Percentiles rank a stretch among this genome's conserved stretches.
Conservation (phyloP, 345 rosid genomes). For the Eucalyptus shirleyi region DNA sequence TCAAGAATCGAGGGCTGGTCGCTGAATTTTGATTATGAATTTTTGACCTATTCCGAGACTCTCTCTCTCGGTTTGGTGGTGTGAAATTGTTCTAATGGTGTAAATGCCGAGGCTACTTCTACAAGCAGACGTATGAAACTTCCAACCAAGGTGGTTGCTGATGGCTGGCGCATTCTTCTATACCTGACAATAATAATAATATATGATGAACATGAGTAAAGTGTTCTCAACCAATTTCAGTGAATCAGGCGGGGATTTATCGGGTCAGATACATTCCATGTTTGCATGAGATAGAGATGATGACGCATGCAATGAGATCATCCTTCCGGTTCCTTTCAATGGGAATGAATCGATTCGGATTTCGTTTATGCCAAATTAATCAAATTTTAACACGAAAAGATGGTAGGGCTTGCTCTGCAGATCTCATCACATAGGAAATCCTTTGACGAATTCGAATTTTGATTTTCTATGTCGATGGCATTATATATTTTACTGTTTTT, state of each 20-base stretch:
- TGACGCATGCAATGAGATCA: not conserved
- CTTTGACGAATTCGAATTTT: too few species aligned
- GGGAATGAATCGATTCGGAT: not conserved
- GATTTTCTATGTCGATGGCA: too few species aligned
- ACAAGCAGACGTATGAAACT: not conserved
- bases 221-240: not conserved
- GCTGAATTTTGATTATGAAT: not conserved
- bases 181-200: not conserved
- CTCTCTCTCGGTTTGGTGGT: not conserved
- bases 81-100: not conserved
- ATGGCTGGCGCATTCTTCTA: not conserved
- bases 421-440: too few species aligned
- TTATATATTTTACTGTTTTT: too few species aligned
- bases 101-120: not conserved
- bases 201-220: not conserved
- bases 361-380: not conserved
- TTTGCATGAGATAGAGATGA: not conserved
- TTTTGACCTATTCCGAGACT: not conserved
- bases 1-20: not conserved
- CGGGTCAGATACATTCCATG: not conserved
- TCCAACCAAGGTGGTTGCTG: not conserved
- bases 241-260: not conserved
- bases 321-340: not conserved
- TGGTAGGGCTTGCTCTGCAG: too few species aligned
- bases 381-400: too few species aligned